Evolutionary conservation across 495 filamentous ascomycete genomes (phyloP).

Genomic region (Aspergillus carlsbadensis): DNA sequence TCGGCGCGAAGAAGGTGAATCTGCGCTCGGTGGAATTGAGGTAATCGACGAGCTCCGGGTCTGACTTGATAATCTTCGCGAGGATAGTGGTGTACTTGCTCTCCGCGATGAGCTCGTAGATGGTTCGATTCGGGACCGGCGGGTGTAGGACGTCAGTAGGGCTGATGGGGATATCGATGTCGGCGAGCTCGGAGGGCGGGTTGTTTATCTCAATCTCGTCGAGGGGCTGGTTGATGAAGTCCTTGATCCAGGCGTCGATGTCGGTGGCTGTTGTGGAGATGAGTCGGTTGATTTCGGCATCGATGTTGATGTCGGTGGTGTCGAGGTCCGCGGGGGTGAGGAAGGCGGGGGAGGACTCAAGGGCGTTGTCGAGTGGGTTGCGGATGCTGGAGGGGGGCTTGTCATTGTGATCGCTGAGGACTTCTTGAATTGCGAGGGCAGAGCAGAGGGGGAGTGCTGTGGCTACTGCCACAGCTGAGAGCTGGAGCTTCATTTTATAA

Average conservation of each 20-base stretch:
- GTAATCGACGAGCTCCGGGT: conserved; percentile 63
- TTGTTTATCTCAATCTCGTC: conserved; percentile 12
- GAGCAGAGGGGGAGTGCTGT: background rate
- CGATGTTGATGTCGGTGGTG: background rate
- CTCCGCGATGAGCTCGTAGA: conserved; percentile 72
- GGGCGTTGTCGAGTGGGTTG: background rate
- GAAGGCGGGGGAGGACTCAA: conserved; percentile 5
- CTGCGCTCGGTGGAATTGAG: conserved; percentile 71
- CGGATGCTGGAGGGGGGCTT: background rate
- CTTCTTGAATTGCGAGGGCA: conserved; percentile 7
- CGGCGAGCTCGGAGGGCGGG: background rate
- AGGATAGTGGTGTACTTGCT: conserved; percentile 76
- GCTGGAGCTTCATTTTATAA: conserved; percentile 1
- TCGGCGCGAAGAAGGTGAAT: conserved; percentile 78
- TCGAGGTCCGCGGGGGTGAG: background rate
- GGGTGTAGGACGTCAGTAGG: conserved; percentile 12
- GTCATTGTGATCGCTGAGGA: conserved; percentile 4
- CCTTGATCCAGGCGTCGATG: conserved; percentile 1
- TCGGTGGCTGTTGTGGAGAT: background rate
- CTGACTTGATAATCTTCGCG: conserved; percentile 66
- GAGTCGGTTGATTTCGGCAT: background rate
- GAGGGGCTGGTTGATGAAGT: conserved; percentile 5
- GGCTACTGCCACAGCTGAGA: background rate
- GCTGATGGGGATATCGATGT: background rate
- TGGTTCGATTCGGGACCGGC: conserved; percentile 57